phyloP scores from a whole-genome alignment of 2,329 filamentous ascomycete genomes.

The Penicillium nordicum region DNA sequence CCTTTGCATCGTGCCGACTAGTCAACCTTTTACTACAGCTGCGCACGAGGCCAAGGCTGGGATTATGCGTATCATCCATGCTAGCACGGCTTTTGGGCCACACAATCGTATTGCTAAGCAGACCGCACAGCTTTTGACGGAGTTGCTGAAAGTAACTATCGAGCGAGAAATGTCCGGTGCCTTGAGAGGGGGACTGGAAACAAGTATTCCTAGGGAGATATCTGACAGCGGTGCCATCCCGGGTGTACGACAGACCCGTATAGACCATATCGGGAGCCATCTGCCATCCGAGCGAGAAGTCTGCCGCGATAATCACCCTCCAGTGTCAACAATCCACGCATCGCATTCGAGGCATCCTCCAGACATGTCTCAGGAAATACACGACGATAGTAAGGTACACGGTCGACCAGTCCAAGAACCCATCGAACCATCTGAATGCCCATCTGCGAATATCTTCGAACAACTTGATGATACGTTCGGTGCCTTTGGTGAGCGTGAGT shows the following conservation, averaged over 20 bases:
- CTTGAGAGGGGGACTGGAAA: background rate
- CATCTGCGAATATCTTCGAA: conserved; percentile 8
- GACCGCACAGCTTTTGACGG: conserved; percentile 26
- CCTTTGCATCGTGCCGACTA: conserved; percentile 30
- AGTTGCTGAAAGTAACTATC: conserved; percentile 25
- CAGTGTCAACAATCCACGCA: background rate
- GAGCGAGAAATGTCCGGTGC: conserved; percentile 18
- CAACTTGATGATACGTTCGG: conserved; percentile 8
- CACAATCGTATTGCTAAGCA: conserved; percentile 28
- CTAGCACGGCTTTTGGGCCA: conserved; percentile 18
- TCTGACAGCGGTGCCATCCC: background rate
- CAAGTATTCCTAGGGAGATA: background rate
- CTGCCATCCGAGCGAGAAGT: background rate
- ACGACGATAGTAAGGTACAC: background rate
- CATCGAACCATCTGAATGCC: background rate
- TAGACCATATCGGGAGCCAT: background rate
- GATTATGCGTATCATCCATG: conserved; percentile 29
- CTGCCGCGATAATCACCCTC: background rate
- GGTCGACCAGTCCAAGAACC: background rate
- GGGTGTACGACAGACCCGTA: background rate
- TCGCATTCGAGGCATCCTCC: background rate
- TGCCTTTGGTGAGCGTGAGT: conserved; percentile 9
- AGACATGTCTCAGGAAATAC: background rate
- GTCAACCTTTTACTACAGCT: conserved; percentile 25
- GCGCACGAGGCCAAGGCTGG: conserved; percentile 31